phyloP scores from a whole-genome alignment of 2,329 filamentous ascomycete genomes.

The Pseudopithomyces chartarum region DNA sequence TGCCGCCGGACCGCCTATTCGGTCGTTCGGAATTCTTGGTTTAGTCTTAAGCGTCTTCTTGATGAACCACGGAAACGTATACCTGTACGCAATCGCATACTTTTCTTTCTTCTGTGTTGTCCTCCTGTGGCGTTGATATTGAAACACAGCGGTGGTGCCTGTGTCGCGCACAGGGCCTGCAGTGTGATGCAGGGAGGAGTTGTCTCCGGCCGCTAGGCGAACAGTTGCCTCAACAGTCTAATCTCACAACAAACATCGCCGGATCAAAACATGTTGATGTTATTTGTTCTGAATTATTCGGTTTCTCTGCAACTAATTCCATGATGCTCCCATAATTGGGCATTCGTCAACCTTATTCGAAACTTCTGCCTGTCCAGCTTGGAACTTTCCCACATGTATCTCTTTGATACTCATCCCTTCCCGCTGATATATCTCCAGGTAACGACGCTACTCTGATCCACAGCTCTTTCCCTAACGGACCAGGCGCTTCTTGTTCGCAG shows the following conservation, averaged over 20 bases:
- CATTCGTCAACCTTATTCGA: no score
- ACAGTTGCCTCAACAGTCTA: neutral
- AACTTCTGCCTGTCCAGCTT: no score
- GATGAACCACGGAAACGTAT: neutral
- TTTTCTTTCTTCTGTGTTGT: conserved; percentile 1
- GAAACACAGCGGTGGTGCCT: conserved; percentile 4
- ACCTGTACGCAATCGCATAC: neutral
- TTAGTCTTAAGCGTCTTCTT: no score
- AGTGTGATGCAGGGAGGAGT: conserved; percentile 7
- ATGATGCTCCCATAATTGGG: no score
- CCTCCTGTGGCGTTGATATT: conserved; percentile 3
- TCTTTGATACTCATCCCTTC: no score
- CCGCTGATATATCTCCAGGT: no score
- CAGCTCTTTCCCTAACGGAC: neutral
- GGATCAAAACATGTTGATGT: neutral
- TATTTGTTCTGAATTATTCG: neutral
- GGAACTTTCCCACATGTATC: no score
- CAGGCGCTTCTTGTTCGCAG: neutral
- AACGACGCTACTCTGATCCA: neutral
- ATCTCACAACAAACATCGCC: neutral
- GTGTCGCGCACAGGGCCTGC: conserved; percentile 11
- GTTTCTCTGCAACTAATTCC: no score
- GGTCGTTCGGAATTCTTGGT: neutral
- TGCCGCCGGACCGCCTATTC: neutral
- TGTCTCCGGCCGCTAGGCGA: neutral